Conservation (phyloP, 805 yeast genomes). For the Yarrowia sp. region DNA sequence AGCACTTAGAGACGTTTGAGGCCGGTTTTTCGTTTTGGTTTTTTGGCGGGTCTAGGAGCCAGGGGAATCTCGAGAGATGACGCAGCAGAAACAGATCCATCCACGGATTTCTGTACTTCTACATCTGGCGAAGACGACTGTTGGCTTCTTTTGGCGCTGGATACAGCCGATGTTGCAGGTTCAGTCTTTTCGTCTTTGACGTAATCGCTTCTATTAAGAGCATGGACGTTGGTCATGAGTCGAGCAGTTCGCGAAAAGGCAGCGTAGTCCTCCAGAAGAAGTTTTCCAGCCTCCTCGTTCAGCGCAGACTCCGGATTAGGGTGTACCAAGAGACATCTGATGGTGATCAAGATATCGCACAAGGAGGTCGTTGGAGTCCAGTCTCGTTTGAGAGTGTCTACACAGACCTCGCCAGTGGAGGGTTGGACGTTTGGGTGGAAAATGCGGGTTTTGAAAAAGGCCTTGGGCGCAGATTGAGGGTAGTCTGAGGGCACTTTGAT, state of each 20-base stretch:
- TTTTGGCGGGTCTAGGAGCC: neutral
- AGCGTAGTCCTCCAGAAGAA: slow-evolving; percentile 34
- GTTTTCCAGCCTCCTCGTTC: slow-evolving; percentile 37
- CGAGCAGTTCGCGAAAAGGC: slow-evolving; percentile 33
- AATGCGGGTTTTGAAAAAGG: slow-evolving; percentile 39
- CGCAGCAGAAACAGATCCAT: neutral
- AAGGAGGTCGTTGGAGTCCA: slow-evolving; percentile 35
- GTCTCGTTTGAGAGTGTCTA: slow-evolving; percentile 37
- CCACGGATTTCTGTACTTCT: neutral
- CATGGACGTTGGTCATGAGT: slow-evolving; percentile 36
- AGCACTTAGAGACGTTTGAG: neutral
- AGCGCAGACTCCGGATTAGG: slow-evolving; percentile 38
- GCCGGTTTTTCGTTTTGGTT: slow-evolving; percentile 6
- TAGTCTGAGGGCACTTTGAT: slow-evolving; percentile 42
- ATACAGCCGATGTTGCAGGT: neutral
- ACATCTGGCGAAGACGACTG: neutral
- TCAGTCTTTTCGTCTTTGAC: neutral
- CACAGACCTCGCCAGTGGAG: slow-evolving; percentile 37
- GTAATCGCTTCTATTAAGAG: slow-evolving; percentile 27
- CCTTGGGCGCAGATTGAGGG: slow-evolving; percentile 47
- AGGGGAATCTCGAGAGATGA: neutral
- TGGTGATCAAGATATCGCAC: slow-evolving; percentile 33
- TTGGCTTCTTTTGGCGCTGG: neutral
- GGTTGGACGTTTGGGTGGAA: slow-evolving; percentile 38
- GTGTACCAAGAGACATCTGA: slow-evolving; percentile 35